These are phyloP conservation scores for Podaxis rugospora DNA, from an alignment of 768 basidiomycete genomes.

Conservation along the genomic window DNA sequence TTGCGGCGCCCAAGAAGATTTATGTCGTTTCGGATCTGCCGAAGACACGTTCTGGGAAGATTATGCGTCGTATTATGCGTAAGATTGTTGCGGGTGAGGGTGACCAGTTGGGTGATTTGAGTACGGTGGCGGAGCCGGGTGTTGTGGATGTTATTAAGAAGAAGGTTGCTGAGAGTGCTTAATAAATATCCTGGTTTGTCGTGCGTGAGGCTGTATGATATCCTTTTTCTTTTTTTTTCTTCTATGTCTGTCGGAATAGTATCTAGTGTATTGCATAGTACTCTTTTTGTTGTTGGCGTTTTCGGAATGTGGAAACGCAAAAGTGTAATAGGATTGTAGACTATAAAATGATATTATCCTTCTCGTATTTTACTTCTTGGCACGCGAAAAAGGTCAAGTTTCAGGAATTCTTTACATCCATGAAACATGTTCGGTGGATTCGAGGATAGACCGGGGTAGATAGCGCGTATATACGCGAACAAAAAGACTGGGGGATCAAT, in stretches of 20 bases:
- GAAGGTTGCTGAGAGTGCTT: slow-evolving; percentile 54
- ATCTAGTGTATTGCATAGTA: neutral
- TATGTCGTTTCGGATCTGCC: slow-evolving; percentile 81
- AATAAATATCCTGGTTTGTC: neutral
- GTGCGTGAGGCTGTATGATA: neutral
- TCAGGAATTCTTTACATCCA: neutral
- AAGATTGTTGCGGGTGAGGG: slow-evolving; percentile 95
- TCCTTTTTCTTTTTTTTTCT: neutral
- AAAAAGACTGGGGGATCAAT: neutral
- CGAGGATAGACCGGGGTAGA: neutral
- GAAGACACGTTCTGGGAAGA: slow-evolving; percentile 96
- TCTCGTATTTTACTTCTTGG: neutral
- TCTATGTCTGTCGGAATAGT: neutral
- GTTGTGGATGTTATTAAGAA: slow-evolving; percentile 83
- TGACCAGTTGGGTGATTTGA: slow-evolving; percentile 93
- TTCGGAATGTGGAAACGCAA: neutral
- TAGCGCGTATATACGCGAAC: neutral
- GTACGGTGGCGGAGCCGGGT: slow-evolving; percentile 85
- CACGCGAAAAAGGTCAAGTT: neutral
- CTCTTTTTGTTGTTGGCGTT: neutral
- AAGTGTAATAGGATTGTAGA: neutral
- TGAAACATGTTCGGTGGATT: neutral
- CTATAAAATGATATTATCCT: neutral
- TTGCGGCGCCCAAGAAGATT: slow-evolving; percentile 95
- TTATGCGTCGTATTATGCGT: slow-evolving; percentile 94